Percentiles rank a stretch among this genome's conserved stretches.
Conservation (phyloP, 257 asterid species). For the Schizonepeta tenuifolia region DNA sequence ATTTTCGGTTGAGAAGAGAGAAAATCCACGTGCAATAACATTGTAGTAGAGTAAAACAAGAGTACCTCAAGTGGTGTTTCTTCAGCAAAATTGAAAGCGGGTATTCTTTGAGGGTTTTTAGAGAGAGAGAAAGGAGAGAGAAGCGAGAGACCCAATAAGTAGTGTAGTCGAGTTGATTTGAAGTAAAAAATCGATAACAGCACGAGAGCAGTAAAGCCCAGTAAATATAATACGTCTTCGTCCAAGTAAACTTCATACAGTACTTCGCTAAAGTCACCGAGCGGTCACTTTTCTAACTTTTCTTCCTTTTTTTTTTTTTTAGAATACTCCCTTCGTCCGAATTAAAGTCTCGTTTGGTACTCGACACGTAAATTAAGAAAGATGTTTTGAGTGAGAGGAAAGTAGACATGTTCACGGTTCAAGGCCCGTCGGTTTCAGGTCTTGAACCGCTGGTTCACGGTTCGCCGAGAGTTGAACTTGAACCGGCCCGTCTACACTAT, state of each 20-base stretch:
- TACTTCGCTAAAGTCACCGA: background rate
- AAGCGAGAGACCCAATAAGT: conserved; percentile 1
- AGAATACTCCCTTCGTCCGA: too few relatives aligned
- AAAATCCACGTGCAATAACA: conserved; percentile 25
- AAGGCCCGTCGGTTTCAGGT: too few relatives aligned
- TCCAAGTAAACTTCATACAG: conserved; percentile 3
- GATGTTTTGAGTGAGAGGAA: too few relatives aligned
- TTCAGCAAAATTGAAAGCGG: conserved; percentile 41
- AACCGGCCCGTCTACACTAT: too few relatives aligned
- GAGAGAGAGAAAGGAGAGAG: conserved; percentile 27
- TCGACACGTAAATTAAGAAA: too few relatives aligned
- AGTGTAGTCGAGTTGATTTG: conserved; percentile 20
- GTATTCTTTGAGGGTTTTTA: conserved; percentile 42
- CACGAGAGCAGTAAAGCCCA: background rate
- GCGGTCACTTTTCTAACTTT: background rate
- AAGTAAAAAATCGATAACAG: conserved; percentile 2
- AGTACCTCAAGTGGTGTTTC: conserved; percentile 47
- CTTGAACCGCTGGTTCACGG: too few relatives aligned
- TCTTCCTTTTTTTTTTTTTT: too few relatives aligned
- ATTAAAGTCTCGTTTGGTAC: too few relatives aligned
- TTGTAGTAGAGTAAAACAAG: conserved; percentile 19
- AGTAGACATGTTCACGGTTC: too few relatives aligned
- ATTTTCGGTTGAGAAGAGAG: background rate
- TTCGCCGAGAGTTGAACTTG: too few relatives aligned
- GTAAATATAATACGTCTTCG: conserved; percentile 23